A percentile compares a stretch with the other conserved stretches of the same genome.
phyloP scores from a whole-genome alignment of 352 stramenopile species.

The Phytophthora sojae region DNA sequence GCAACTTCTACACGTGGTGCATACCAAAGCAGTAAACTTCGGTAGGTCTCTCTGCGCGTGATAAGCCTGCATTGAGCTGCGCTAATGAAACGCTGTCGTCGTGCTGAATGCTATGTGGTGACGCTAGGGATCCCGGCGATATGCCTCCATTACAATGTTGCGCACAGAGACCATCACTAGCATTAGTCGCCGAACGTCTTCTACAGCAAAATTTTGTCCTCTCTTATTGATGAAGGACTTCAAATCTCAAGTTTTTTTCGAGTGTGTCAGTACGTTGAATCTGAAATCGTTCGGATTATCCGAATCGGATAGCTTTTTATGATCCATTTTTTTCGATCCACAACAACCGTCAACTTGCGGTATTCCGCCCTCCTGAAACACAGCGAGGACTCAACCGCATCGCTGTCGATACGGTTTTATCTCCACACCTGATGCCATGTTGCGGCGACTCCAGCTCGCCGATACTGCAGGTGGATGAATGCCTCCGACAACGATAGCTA shows the following conservation, averaged over 20 bases:
- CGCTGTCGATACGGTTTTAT: too few species aligned
- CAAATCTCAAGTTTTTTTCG: neutral
- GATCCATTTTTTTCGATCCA: too few species aligned
- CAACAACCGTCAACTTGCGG: too few species aligned
- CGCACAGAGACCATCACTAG: neutral
- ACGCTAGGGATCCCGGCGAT: neutral
- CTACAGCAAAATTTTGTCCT: neutral
- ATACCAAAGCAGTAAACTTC: neutral
- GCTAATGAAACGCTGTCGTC: neutral
- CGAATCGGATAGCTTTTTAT: neutral
- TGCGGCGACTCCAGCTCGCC: too few species aligned
- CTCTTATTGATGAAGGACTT: neutral
- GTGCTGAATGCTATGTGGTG: neutral
- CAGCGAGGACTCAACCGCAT: too few species aligned
- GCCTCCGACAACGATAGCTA: too few species aligned
- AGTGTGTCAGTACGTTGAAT: too few species aligned
- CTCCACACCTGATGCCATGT: too few species aligned
- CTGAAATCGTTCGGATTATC: neutral
- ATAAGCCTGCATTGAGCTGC: neutral
- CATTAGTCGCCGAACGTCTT: neutral
- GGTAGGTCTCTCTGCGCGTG: neutral
- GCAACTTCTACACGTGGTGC: neutral
- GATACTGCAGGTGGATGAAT: too few species aligned
- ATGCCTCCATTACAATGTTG: neutral
- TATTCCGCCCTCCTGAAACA: too few species aligned